A percentile compares a stretch with the other conserved stretches of the same genome.
Conservation (phyloP, 768 basidiomycete species). For the Rhizopogon vesiculosus region DNA sequence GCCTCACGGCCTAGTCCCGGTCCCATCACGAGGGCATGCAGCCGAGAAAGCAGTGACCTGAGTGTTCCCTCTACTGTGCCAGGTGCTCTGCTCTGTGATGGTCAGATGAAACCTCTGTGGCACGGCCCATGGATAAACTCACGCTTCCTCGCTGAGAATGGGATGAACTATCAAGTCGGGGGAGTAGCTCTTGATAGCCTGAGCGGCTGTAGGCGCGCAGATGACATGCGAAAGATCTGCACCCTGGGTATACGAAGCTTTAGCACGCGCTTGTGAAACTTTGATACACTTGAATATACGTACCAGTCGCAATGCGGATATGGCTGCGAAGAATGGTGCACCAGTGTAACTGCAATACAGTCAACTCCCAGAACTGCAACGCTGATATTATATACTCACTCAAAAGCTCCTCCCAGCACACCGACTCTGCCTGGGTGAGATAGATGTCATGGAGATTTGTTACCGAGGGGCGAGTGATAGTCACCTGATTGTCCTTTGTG, state of each 20-base stretch:
- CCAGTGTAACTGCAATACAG: conserved; percentile 77
- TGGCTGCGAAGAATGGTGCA: conserved; percentile 93
- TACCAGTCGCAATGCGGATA: conserved; percentile 85
- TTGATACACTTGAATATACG: not conserved
- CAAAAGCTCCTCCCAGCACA: conserved; percentile 88
- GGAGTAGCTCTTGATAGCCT: conserved; percentile 94
- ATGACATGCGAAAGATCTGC: conserved; percentile 97
- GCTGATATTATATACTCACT: conserved; percentile 47
- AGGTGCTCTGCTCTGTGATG: conserved; percentile 33
- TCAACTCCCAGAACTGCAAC: not conserved
- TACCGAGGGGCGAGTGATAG: not conserved
- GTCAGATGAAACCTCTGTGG: not conserved
- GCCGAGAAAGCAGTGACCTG: conserved; percentile 68
- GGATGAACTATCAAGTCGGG: conserved; percentile 98
- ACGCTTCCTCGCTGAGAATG: conserved; percentile 71
- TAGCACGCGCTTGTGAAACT: not conserved
- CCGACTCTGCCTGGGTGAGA: conserved; percentile 70
- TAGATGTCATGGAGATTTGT: not conserved
- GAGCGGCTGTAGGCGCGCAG: conserved; percentile 88
- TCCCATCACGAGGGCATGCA: conserved; percentile 91
- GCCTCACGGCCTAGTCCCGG: conserved; percentile 90
- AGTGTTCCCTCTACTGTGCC: conserved; percentile 48
- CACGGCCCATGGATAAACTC: conserved; percentile 19
- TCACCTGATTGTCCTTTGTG: conserved; percentile 94
- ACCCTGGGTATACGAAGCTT: conserved; percentile 43